Evolutionary conservation across 2,329 filamentous ascomycete genomes (phyloP), one percentile per base, ranked within the genome.

Genomic region (Microsporum ferrugineum): DNA sequence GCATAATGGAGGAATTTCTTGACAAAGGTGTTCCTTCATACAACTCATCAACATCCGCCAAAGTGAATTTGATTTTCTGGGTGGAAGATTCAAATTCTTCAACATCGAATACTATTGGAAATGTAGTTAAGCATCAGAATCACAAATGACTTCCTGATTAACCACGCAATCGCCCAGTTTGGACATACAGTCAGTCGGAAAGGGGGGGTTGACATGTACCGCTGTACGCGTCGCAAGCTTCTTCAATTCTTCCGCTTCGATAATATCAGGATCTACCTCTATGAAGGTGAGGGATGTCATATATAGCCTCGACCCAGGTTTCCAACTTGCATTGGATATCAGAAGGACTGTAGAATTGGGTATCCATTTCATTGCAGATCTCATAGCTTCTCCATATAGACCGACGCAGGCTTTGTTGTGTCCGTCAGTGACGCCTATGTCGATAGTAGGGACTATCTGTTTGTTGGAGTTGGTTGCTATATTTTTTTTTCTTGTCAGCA

Each of bases 351-450:
- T 78, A 1, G 70, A 64, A 23, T 71, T 76, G 1, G 76, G 70
- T 27, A 67, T 67, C 70, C 77, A 77, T 2, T 61, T 33, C 0
- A 69, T 60, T 6, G 72, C 71, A 0, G 76, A 77, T 56, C 63
- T 62, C 60, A 75, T 72, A 14, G 73, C 64, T 12, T 71, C 66
- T 12, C 73, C 75, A 70, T 76, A 80, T 8, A 82, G 70, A 0
- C 75, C 77, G 2, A 82, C 70, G 0, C 71, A 73, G 1, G 75
- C 78, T 64, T 78, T 74, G 2, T 73, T 71, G 2, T 77, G 80
- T 65, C 80, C 73, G 66, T 82, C 80, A 60, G 80, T 77, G 49
- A 82, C 70, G 6, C 73, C 71, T 47, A 81, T 63, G 43, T 74
- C 74, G 56, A 78, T 66, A 47, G 75, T 72, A 58, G 78, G 73